Base-by-base conservation (phyloP, 306 rosid species). In the Prunus kanzakura region DNA sequence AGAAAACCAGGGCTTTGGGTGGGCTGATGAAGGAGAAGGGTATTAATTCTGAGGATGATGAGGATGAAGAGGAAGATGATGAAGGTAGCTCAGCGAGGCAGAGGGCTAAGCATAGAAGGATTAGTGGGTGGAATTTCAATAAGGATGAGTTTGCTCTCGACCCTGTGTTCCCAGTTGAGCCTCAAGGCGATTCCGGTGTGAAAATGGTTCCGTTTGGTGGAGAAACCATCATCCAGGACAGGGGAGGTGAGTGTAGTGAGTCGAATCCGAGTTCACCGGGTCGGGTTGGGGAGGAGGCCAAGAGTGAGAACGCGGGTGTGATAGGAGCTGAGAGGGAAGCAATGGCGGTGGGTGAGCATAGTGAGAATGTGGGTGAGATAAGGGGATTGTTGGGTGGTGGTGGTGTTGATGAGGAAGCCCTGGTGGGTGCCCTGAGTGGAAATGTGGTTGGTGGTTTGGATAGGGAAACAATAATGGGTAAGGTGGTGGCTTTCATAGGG, bases 81-180 rank as follows among this genome's bases (percentile, higher is more conserved):
- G 73, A 72, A 1, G 35, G 12, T 0, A 74, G 67, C 4, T 5
- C 18, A 4, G 1, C 0, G 76, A 57, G 23, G 45, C 14, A 15
- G 11, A 71, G 51, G 11, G 70, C 51, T 7, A 79, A 74, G 56
- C 50, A 43, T 2, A 78, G 89, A 71, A 90, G 89, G 76, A 86
- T 92, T 6, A 88, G 87, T 51, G 88, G 90, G 8, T 90, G 93
- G 96, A 86, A 88, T 68, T 92, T 86, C 82, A 87, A 92, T 54
- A 90, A 90, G 80, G 91, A 90, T 0, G 86, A 82, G 2, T 81
- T 92, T 61, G 56, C 80, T 18, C 86, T 92, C 18, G 81, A 85
- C 11, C 88, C 91, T 4, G 84, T 87, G 0, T 92, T 88, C 46
- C 93, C 85, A 6, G 72, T 61, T 1, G 79, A 81, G 35, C 11